Evolutionary conservation across 2,329 filamentous ascomycete genomes (phyloP).

Genomic region (Mollisia scopiformis): DNA sequence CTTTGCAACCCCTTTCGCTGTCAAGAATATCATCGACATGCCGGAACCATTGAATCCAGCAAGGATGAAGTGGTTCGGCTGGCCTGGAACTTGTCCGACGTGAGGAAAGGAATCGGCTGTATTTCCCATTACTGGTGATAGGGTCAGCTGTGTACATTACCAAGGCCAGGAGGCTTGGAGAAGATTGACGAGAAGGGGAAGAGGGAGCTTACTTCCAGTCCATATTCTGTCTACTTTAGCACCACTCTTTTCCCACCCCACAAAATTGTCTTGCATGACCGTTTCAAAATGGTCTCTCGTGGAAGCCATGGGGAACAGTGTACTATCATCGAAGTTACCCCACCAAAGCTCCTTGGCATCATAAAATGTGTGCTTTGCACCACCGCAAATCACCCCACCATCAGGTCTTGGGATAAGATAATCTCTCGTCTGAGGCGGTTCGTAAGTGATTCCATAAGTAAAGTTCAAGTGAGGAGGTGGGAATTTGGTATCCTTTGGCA

Average conservation of each 20-base stretch:
- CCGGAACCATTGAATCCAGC: not conserved
- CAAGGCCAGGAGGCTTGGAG: not conserved
- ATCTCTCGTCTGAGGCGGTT: conserved; percentile 11
- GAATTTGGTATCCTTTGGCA: conserved; percentile 23
- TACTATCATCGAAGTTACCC: conserved; percentile 49
- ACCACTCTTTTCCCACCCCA: conserved; percentile 49
- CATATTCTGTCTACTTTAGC: conserved; percentile 38
- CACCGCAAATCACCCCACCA: conserved; percentile 41
- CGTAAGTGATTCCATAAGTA: conserved; percentile 21
- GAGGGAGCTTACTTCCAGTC: conserved; percentile 22
- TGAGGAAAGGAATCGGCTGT: not conserved
- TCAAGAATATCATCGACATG: conserved; percentile 50
- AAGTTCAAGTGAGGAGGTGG: conserved; percentile 21
- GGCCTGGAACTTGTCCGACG: not conserved
- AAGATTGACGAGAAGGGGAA: not conserved
- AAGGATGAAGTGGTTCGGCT: not conserved
- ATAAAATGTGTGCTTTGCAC: conserved; percentile 42
- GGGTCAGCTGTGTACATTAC: not conserved
- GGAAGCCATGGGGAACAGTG: conserved; percentile 45
- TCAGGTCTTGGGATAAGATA: conserved; percentile 36
- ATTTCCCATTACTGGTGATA: not conserved
- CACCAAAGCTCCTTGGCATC: conserved; percentile 43
- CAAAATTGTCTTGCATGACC: conserved; percentile 51
- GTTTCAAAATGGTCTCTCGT: conserved; percentile 48
- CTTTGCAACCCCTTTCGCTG: conserved; percentile 43